phyloP scores from a whole-genome alignment of 2,329 filamentous ascomycete species.

The Fusarium secorum region DNA sequence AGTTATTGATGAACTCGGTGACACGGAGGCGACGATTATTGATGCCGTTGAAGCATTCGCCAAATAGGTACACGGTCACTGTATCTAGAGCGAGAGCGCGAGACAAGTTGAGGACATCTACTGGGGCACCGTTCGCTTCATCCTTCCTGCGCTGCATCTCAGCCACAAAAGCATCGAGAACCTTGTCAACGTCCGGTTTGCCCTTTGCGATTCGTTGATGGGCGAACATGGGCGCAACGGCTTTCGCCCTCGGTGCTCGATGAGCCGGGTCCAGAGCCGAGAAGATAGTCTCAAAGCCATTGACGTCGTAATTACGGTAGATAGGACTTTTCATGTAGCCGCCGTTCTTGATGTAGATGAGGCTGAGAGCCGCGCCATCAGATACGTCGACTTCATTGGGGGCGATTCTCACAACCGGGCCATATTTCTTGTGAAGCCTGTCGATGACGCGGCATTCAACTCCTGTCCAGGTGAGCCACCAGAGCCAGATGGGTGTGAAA shows the following conservation, averaged over 20 bases:
- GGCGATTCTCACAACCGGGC: background rate
- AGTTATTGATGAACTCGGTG: background rate
- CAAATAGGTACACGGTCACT: background rate
- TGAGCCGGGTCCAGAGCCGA: background rate
- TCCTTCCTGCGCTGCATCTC: background rate
- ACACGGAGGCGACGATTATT: background rate
- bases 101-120: background rate
- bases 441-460: background rate
- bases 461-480: background rate
- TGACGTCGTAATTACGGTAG: background rate
- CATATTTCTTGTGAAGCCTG: background rate
- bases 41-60: background rate
- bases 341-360: background rate
- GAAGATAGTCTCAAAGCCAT: background rate
- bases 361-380: background rate
- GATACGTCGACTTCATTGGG: background rate
- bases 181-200: background rate
- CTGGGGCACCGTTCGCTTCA: background rate
- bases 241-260: background rate
- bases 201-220: background rate
- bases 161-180: background rate
- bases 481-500: background rate
- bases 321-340: background rate
- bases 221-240: background rate
- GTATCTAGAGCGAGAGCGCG: background rate